phyloP scores from a whole-genome alignment of 2,329 filamentous ascomycete species.

The Penicillium hesseltinei region DNA sequence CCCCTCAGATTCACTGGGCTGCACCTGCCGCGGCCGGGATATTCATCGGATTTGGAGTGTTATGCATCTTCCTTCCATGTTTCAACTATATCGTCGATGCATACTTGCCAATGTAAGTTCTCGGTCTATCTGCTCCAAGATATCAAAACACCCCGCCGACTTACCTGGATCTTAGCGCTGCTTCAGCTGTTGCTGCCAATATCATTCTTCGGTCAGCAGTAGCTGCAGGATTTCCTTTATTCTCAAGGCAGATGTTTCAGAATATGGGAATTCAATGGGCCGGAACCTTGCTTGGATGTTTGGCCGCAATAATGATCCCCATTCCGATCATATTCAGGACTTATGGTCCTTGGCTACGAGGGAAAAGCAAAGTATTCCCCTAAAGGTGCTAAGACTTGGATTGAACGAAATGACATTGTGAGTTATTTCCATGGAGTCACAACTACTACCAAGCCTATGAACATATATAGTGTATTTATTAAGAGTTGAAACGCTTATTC shows the following conservation, averaged over 20 bases:
- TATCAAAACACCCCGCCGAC: not conserved
- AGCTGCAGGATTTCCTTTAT: constrained; percentile 35
- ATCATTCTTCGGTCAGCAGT: constrained; percentile 34
- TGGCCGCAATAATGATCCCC: constrained; percentile 33
- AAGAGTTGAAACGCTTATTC: not conserved
- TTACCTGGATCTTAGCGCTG: constrained; percentile 22
- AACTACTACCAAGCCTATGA: not conserved
- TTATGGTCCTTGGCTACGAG: constrained; percentile 27
- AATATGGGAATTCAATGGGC: constrained; percentile 37
- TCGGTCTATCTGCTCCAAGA: not conserved
- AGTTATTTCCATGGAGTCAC: not conserved
- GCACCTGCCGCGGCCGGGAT: constrained; percentile 23
- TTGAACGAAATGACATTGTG: no score
- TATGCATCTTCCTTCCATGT: constrained; percentile 31
- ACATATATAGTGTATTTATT: not conserved
- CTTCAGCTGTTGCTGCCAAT: constrained; percentile 36
- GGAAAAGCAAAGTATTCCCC: constrained; percentile 20
- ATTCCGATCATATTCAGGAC: constrained; percentile 29
- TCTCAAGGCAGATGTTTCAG: constrained; percentile 35
- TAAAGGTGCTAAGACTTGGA: not conserved
- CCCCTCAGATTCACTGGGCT: constrained; percentile 27
- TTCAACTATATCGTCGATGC: constrained; percentile 39
- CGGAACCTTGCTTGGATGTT: constrained; percentile 33
- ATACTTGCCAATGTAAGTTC: constrained; percentile 37
- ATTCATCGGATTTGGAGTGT: constrained; percentile 28